Conservation (phyloP, 352 stramenopile genomes). For the Phytophthora quininea region DNA sequence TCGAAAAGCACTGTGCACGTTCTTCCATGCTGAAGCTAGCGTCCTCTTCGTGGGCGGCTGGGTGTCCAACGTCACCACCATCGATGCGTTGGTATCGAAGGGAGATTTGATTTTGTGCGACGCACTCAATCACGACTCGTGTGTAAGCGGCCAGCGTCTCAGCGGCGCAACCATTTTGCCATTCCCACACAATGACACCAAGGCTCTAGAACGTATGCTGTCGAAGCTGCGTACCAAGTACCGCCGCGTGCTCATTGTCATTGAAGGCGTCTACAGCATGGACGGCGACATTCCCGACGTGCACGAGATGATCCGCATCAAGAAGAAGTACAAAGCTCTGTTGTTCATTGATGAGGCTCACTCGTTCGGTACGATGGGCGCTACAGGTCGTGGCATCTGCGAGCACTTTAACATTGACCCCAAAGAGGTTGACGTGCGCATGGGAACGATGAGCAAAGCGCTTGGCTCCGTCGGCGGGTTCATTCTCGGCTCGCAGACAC, state of each 20-base stretch:
- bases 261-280: conserved; percentile 75
- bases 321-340: conserved; percentile 73
- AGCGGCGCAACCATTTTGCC: conserved; percentile 80
- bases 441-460: conserved; percentile 80
- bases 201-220: conserved; percentile 78
- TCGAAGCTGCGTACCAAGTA: conserved; percentile 71
- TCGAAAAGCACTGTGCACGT: conserved; percentile 68
- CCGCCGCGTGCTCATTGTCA: conserved; percentile 75
- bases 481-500: conserved; percentile 53
- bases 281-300: conserved; percentile 71
- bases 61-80: conserved; percentile 82
- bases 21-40: conserved; percentile 64
- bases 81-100: conserved; percentile 73
- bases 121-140: conserved; percentile 83
- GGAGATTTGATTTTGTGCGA: conserved; percentile 82
- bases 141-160: conserved; percentile 73
- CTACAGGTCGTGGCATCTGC: conserved; percentile 55
- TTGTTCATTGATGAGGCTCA: conserved; percentile 72
- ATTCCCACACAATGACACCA: conserved; percentile 82
- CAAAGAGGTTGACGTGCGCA: conserved; percentile 61
- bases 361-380: conserved; percentile 71
- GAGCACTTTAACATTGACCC: conserved; percentile 57
- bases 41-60: conserved; percentile 77
- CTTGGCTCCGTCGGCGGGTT: conserved; percentile 73
- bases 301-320: conserved; percentile 58